phyloP scores from a whole-genome alignment of 306 rosid genomes.

The Erythrophleum fordii region DNA sequence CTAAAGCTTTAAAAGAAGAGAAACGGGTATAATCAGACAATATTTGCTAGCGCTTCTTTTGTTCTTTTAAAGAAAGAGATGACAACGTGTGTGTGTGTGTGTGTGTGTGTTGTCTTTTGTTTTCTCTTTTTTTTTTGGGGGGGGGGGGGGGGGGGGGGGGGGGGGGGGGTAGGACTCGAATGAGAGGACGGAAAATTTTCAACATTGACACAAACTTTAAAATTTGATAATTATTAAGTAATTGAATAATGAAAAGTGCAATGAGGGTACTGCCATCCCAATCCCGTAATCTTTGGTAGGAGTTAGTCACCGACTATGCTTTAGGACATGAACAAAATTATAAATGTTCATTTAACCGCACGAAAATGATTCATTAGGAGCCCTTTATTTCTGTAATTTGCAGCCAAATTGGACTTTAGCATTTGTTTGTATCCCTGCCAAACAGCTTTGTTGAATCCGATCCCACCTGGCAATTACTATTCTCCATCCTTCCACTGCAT shows the following conservation, averaged over 20 bases:
- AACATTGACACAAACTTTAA: background rate
- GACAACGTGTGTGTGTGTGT: background rate
- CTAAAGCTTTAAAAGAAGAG: background rate
- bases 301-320: constrained; percentile 64
- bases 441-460: background rate
- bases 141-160: too few relatives aligned
- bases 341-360: constrained; percentile 17
- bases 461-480: background rate
- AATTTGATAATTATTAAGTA: background rate
- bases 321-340: constrained; percentile 3
- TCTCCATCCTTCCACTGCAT: too few relatives aligned
- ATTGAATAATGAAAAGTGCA: constrained; percentile 1
- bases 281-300: constrained; percentile 56
- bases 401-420: constrained; percentile 26
- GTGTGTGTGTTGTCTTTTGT: too few relatives aligned
- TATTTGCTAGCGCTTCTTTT: background rate
- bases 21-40: background rate
- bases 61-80: background rate
- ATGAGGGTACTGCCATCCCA: constrained; percentile 27
- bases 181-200: background rate
- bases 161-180: too few relatives aligned
- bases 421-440: constrained; percentile 39
- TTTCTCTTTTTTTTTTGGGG: too few relatives aligned
- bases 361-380: background rate
- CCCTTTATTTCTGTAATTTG: background rate